Base-by-base conservation (phyloP, 2,329 filamentous ascomycete species). In the Penicillium paneum region DNA sequence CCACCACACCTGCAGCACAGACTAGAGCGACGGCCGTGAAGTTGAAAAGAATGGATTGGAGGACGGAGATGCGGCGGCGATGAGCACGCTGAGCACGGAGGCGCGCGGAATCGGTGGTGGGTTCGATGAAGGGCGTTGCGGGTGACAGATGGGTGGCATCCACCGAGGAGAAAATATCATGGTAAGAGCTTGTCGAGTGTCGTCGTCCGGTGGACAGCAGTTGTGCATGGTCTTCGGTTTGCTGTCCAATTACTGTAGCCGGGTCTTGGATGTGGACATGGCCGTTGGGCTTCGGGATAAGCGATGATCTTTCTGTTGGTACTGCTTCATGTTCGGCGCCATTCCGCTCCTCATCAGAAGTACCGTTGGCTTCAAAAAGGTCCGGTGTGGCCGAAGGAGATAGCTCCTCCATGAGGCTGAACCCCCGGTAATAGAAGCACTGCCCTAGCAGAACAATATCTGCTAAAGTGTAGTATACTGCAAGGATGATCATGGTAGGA, bases 401-500 rank as follows among this genome's bases (percentile, higher is more conserved):
- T 10, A 62, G 52, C 7, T 70, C 64, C 44, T 74, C 72, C 11
- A 61, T 67, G 17, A 76, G 56, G 5, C 69, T 76, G 49, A 96
- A 94, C 3, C 92, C 92, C 49, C 90, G 86, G 74, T 99, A 99
- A 78, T 96, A 97, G 78, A 97, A 96, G 74, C 90, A 96, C 75
- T 99, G 94, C 0, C 79, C 81, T 0, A 97, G 78, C 1, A 99
- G 80, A 1, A 97, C 91, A 39, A 97, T 83, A 68, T 97, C 93
- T 57, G 91, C 91, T 35, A 96, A 81, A 15, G 92, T 95, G 71
- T 97, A 96, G 73, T 96, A 96, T 15, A 96, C 83, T 12, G 92
- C 92, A n/a, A 97, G 79, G 49, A 96, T 96, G 58, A 90, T 87
- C 91, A 97, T 97, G 0, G 93, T 99, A 1, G 94, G 92, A 50